phyloP scores from a whole-genome alignment of 2,329 filamentous ascomycete species.

The Alternaria infectoria region DNA sequence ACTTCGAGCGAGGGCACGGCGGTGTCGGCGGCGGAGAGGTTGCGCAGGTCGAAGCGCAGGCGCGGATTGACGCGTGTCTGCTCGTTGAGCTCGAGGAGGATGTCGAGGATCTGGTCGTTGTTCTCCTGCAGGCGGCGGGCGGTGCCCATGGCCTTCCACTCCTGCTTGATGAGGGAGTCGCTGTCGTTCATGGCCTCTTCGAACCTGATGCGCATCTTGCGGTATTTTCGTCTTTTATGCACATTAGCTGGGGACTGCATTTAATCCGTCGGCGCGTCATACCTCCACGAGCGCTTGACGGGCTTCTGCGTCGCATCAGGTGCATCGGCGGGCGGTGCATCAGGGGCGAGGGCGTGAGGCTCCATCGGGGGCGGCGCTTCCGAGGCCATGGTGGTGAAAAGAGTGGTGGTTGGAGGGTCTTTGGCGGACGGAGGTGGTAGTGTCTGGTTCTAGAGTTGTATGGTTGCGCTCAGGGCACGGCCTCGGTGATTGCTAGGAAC shows the following conservation, averaged over 20 bases:
- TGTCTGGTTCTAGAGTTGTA: conserved; percentile 2
- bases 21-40: conserved; percentile 45
- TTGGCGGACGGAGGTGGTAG: background rate
- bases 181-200: conserved; percentile 79
- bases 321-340: conserved; percentile 10
- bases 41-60: conserved; percentile 73
- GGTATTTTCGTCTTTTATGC: conserved; percentile 78
- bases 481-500: conserved; percentile 16
- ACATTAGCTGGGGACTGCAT: conserved; percentile 3
- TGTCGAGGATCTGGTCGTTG: conserved; percentile 89
- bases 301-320: conserved; percentile 35
- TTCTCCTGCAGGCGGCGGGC: conserved; percentile 86
- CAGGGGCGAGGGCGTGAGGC: conserved; percentile 6
- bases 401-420: conserved; percentile 5
- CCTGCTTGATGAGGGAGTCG: conserved; percentile 80
- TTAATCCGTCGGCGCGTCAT: conserved; percentile 15
- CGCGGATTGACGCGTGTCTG: conserved; percentile 76
- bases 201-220: conserved; percentile 83
- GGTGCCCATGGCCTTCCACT: conserved; percentile 79
- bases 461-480: conserved; percentile 10
- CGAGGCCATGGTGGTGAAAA: conserved; percentile 34
- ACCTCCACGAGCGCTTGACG: conserved; percentile 50
- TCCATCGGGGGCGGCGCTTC: conserved; percentile 25
- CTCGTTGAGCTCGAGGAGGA: conserved; percentile 89
- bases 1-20: conserved; percentile 33